phyloP scores from a whole-genome alignment of 306 rosid species.

The Lathyrus aphaca region DNA sequence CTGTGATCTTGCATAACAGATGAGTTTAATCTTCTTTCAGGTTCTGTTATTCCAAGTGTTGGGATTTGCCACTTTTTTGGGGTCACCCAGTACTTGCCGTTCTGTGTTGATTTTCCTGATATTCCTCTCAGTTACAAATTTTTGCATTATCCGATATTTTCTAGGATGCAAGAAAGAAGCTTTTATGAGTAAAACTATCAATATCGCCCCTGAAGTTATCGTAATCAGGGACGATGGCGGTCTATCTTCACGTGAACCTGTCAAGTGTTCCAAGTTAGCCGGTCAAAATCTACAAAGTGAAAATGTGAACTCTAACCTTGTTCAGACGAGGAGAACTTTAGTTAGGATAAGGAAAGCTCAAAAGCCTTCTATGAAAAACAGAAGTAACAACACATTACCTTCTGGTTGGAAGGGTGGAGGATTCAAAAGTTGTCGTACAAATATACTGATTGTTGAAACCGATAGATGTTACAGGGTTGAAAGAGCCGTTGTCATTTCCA shows the following conservation, averaged over 20 bases:
- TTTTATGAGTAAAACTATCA: conserved; percentile 14
- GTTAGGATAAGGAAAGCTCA: conserved; percentile 56
- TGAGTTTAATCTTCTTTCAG: conserved; percentile 50
- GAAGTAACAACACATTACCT: conserved; percentile 43
- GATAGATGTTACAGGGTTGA: no score
- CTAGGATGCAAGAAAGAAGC: conserved; percentile 40
- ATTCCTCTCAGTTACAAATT: conserved; percentile 61
- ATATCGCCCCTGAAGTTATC: conserved; percentile 18
- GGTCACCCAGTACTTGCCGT: conserved; percentile 47
- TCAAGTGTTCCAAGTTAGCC: conserved; percentile 47
- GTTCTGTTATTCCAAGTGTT: conserved; percentile 39
- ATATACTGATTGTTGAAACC: no score
- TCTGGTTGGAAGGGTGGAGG: conserved; percentile 37
- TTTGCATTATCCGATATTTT: conserved; percentile 49
- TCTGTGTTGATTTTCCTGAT: conserved; percentile 74
- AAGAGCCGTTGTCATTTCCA: no score
- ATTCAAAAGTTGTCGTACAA: no score
- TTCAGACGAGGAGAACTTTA: conserved; percentile 64
- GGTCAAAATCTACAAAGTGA: conserved; percentile 49
- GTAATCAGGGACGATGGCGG: neutral
- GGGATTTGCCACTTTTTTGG: conserved; percentile 69
- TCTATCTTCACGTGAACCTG: conserved; percentile 35
- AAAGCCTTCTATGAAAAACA: conserved; percentile 45
- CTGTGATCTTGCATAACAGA: neutral
- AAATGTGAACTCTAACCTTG: conserved; percentile 46